Conservation (phyloP, 2,329 filamentous ascomycete genomes). For the Sphaerostilbella broomeana region DNA sequence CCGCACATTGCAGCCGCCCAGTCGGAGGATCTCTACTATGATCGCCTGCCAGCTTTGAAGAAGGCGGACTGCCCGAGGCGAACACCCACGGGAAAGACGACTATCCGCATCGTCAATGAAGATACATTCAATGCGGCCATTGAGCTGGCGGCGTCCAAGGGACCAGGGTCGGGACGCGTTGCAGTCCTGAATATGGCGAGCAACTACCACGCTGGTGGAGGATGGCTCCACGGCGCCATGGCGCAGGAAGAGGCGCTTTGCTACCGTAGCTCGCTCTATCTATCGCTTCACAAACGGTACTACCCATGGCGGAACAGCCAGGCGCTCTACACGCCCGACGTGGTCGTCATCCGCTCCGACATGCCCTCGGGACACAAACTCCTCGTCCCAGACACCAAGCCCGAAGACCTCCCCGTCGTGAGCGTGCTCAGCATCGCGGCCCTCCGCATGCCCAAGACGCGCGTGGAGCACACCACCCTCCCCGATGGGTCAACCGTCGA, state of each 20-base stretch:
- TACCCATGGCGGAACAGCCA: constrained; percentile 48
- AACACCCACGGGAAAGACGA: constrained; percentile 22
- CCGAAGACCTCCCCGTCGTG: constrained; percentile 41
- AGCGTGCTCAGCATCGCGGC: constrained; percentile 57
- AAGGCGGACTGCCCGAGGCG: constrained; percentile 37
- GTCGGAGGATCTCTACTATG: constrained; percentile 32
- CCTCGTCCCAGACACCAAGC: constrained; percentile 29
- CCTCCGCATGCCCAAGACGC: constrained; percentile 34
- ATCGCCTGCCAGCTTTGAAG: constrained; percentile 34
- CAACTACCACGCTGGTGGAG: constrained; percentile 50
- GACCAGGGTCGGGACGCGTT: constrained; percentile 31
- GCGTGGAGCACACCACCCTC: constrained; percentile 15
- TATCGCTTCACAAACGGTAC: constrained; percentile 39
- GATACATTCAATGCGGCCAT: constrained; percentile 55
- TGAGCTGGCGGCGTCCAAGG: constrained; percentile 25
- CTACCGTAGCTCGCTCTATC: constrained; percentile 51
- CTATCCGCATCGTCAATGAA: constrained; percentile 45
- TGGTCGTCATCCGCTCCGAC: constrained; percentile 51
- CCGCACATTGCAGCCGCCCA: constrained; percentile 33
- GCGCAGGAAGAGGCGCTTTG: constrained; percentile 67
- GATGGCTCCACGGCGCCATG: constrained; percentile 53
- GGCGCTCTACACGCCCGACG: constrained; percentile 53
- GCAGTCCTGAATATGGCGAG: constrained; percentile 63
- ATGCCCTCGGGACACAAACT: constrained; percentile 40
- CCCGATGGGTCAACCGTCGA: constrained; percentile 19